Base-by-base conservation (phyloP, 805 yeast species). In the Lipomyces sp. region DNA sequence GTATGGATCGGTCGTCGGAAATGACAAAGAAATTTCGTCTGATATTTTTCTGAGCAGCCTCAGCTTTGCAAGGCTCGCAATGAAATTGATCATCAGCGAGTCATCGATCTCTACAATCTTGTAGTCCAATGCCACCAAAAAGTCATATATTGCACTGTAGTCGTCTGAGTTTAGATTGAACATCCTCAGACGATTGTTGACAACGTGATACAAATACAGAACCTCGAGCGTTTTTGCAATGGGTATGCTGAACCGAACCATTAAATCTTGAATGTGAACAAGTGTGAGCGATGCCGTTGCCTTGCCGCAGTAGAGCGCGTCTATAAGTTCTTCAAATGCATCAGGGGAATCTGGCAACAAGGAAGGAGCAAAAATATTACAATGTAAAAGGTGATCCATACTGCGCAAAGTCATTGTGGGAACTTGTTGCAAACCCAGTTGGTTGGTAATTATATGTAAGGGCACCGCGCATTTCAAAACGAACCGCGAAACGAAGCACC, bases 41-140 rank as follows among this genome's bases (percentile, higher is more conserved):
- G 55, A 35, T 18, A 33, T 29, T 11, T 33, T 35, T 18, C 59
- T 18, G 15, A 53, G 18, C 24, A 34, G 7, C 13, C 63, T 29
- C 51, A 60, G 51, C 8, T 42, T 60, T 15, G 59, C 32, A 8
- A 60, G 33, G n/a, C 29, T 32, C 32, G 15, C 48, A 4, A 57
- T n/a, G n/a, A 60, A 33, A 33, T 53, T 18, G 32, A 30, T n/a
- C 8, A 45, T 59, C 37, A 53, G 11, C 15, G 15, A 10, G 29
- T 62, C 64, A 50, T 55, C 64, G 50, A 57, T 48, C 34, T 58
- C 53, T 15, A 60, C 39, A 4, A 3, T 48, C 18, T 50, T 24
- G 35, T 18, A 57, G 53, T 54, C 63, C 13, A 60, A 7, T 33
- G 37, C 51, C 29, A n/a, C 29, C 15, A 60, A 24, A 29, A 60